Evolutionary conservation across 148 eudicot genomes (phyloP), one percentile per base, ranked within the genome.

Genomic region (Chenopodium formosanum): DNA sequence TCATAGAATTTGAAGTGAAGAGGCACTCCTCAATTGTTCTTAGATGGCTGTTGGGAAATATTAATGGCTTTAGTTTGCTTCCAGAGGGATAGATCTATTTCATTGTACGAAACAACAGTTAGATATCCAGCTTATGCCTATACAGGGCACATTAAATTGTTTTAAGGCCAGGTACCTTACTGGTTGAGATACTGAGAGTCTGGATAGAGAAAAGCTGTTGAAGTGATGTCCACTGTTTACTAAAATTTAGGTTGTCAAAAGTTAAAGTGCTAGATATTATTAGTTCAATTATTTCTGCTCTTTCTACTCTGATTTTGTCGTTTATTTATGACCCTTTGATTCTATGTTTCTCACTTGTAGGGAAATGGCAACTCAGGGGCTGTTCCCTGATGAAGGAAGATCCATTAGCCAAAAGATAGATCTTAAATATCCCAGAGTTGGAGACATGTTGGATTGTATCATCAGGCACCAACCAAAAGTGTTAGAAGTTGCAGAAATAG

Each of bases 301-400:
- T 23, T 71, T 82, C 60, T 37, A 46, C 7, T 63, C 23, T n/a
- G 53, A 48, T 44, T 77, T 47, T 58, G 69, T 31, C 9, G 4
- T 23, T 46, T 17, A 32, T 19, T 69, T 80, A 60, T 19, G 53
- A 68, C n/a, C 66, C 82, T 72, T 62, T 64, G 27, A 29, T 80
- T 32, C 9, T 7, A 64, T 16, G 48, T 60, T 75, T 47, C 73
- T 65, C 34, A 19, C 50, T 77, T 82, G 70, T 75, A 95, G 97
- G 91, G 99, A 95, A 85, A 91, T 95, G 92, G 92, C 99, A 67
- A 83, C 84, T 22, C 94, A 92, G 84, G 97, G 97, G 53, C 82
- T 95, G 80, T 87, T 90, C 88, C 97, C 89, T 78, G 91, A 90
- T 83, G 92, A 93, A 91, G 94, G 90, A 81, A 89, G 87, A 82